Evolutionary conservation across 257 asterid genomes (phyloP).

Genomic region (Solanum paucissectum): DNA sequence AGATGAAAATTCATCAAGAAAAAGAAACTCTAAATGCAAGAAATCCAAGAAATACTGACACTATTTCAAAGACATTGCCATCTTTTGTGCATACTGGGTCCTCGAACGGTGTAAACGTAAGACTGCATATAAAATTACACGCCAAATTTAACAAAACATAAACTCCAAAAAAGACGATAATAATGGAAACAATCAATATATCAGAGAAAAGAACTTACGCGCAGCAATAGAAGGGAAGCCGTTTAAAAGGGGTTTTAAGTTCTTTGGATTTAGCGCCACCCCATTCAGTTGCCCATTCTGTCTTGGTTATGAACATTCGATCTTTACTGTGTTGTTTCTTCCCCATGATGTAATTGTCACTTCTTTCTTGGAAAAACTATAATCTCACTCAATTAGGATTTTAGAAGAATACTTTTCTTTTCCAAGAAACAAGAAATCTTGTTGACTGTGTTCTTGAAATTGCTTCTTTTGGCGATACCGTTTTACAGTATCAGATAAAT

Average conservation of each 20-base stretch:
- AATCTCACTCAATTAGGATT: not conserved
- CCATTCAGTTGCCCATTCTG: conserved; percentile 99
- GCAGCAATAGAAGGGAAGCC: conserved; percentile 98
- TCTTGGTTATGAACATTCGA: conserved; percentile 88
- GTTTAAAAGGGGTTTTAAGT: conserved; percentile 65
- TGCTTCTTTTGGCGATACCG: not conserved
- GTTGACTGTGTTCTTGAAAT: not conserved
- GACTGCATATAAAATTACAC: conserved; percentile 33
- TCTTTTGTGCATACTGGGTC: conserved; percentile 85
- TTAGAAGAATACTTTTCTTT: not conserved
- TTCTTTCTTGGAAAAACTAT: not conserved
- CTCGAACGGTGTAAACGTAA: conserved; percentile 93
- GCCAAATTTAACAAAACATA: not conserved
- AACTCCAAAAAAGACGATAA: not conserved
- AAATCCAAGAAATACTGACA: conserved; percentile 31
- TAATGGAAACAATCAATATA: not conserved
- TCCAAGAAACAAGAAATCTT: not conserved
- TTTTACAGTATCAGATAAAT: not conserved
- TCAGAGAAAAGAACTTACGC: conserved; percentile 33
- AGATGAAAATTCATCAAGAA: not conserved
- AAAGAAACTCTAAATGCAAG: not conserved
- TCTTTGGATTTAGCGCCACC: conserved; percentile 98
- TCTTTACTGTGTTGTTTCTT: conserved; percentile 98
- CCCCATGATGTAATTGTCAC: conserved; percentile 44
- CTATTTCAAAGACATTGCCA: conserved; percentile 76